Evolutionary conservation across 352 stramenopile genomes (phyloP).

Genomic region (Peronosclerospora sorghi): DNA sequence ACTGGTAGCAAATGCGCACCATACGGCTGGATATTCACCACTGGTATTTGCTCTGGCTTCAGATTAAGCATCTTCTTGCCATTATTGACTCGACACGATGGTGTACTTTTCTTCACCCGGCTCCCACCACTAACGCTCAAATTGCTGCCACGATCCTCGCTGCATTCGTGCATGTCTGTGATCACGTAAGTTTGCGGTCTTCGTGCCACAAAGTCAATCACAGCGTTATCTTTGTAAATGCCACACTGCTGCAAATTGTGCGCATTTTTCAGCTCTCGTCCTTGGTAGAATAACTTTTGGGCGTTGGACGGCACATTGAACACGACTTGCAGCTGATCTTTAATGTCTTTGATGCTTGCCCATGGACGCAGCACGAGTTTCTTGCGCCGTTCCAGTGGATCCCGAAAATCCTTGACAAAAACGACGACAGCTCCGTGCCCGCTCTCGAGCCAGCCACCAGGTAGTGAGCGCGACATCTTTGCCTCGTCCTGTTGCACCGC

Average conservation of each 20-base stretch:
- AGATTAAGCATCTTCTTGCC: slow-evolving; percentile 23
- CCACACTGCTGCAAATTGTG: slow-evolving; percentile 77
- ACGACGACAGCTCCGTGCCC: slow-evolving; percentile 57
- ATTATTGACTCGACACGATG: slow-evolving; percentile 5
- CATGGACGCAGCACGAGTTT: slow-evolving; percentile 72
- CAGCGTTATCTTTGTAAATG: slow-evolving; percentile 73
- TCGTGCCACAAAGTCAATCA: slow-evolving; percentile 67
- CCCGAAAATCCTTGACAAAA: slow-evolving; percentile 72
- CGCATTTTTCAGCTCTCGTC: slow-evolving; percentile 70
- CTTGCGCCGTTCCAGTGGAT: slow-evolving; percentile 71
- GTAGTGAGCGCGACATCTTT: slow-evolving; percentile 61
- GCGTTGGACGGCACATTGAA: slow-evolving; percentile 70
- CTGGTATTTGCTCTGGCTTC: slow-evolving; percentile 39
- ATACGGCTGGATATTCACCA: slow-evolving; percentile 72
- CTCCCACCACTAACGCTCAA: slow-evolving; percentile 3
- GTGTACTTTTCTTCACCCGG: slow-evolving; percentile 5
- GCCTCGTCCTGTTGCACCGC: slow-evolving; percentile 31
- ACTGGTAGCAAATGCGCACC: slow-evolving; percentile 63
- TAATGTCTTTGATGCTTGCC: slow-evolving; percentile 79
- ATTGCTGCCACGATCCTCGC: slow-evolving; percentile 5
- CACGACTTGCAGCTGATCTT: slow-evolving; percentile 75
- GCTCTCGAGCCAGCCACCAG: slow-evolving; percentile 65
- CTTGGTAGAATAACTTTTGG: slow-evolving; percentile 77
- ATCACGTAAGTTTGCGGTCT: slow-evolving; percentile 44
- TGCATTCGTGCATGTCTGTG: slow-evolving; percentile 24